Evolutionary conservation across 768 basidiomycete genomes (phyloP), one percentile per base, ranked within the genome.

Genomic region (Pleurotus platypus): DNA sequence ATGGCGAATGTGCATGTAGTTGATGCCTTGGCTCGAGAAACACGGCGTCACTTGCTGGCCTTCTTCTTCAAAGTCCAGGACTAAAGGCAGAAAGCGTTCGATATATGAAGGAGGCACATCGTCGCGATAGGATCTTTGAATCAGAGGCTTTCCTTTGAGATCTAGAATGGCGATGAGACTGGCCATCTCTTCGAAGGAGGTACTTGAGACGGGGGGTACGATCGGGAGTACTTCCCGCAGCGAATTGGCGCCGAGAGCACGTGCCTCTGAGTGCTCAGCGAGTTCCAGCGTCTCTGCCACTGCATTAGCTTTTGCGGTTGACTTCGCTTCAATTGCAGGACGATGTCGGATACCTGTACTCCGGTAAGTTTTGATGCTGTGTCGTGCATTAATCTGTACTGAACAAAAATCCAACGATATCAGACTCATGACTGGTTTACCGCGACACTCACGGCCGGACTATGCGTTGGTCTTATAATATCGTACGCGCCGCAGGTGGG

Each of bases 1-100:
- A 70, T 98, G 96, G 26, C 96, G 83, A 67, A 99, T 98, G 70
- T 99, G 94, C 88, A 98, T 90, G 75, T 95, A 99, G 72, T 98
- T 98, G 75, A 98, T 78, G 12, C 96, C 96, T 65, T 94, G 90
- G 61, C 83, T 87, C 3, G 95, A 91, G 78, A 99, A 92, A 74
- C 96, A 98, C 1, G 97, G 97, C 5, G 93, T 94, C 24, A 98
- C 89, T 65, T 94, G 94, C 63, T 94, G 89, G 37, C 92, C 93
- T 58, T 99, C 97, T 76, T 99, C 96, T 72, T 99, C 96, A 67
- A 97, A 87, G 26, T 99, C 96, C 37, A 98, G 84, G 22, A 98
- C 76, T 26, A 97, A 82, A 0, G 96, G 96, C 37, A 98, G 80
- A 70, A 99, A 98, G 46, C 91, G 85, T 68, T 98, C 97, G 62